Conservation (phyloP, 305 asterid genomes). For the Plantago rigida region DNA sequence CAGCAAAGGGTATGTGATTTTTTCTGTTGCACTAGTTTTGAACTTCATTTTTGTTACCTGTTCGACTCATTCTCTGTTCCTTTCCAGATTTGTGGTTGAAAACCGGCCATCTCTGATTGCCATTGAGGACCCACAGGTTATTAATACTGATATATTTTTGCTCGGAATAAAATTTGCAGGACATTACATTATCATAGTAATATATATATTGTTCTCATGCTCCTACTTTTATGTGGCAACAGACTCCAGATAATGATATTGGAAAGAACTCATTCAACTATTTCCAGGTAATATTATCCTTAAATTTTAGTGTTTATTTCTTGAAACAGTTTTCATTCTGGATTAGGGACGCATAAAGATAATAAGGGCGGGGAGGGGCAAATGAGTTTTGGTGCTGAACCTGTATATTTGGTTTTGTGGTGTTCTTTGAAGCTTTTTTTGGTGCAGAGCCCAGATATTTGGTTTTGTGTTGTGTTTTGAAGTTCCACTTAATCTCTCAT, state of each 20-base stretch:
- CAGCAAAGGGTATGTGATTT: constrained; percentile 52
- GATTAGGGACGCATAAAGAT: constrained; percentile 2
- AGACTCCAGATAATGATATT: constrained; percentile 85
- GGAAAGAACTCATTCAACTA: constrained; percentile 90
- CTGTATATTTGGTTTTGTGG: not conserved
- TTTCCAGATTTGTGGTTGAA: constrained; percentile 52
- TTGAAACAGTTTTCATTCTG: constrained; percentile 9
- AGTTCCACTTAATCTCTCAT: not conserved
- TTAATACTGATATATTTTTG: not conserved
- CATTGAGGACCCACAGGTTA: constrained; percentile 94
- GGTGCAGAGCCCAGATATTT: not conserved
- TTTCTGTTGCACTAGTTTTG: constrained; percentile 7
- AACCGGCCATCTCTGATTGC: constrained; percentile 58
- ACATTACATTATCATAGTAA: not conserved
- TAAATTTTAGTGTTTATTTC: constrained; percentile 3
- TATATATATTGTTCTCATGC: constrained; percentile 14
- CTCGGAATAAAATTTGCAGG: not conserved
- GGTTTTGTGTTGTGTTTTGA: not conserved
- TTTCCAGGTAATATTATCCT: constrained; percentile 47
- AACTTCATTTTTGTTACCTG: not conserved
- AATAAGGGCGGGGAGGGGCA: not conserved
- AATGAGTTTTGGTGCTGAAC: not conserved
- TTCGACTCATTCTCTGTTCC: constrained; percentile 17
- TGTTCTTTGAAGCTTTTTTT: not conserved
- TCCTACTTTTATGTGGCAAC: constrained; percentile 27